Evolutionary conservation across 2,329 filamentous ascomycete genomes (phyloP).

Genomic region (Colletotrichum siamense): DNA sequence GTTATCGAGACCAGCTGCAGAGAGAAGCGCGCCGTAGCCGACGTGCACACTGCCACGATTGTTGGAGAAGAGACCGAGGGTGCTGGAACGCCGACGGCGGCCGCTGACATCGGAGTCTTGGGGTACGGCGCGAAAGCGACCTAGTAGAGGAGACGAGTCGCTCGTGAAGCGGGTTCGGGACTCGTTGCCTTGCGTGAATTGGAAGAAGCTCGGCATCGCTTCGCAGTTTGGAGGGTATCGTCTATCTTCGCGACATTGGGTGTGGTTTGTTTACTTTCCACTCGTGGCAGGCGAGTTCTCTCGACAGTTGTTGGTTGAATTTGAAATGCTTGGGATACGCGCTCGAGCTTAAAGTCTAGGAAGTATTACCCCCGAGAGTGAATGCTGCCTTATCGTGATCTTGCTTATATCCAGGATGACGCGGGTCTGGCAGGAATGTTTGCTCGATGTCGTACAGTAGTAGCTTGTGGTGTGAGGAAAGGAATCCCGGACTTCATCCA

Average conservation of each 20-base stretch:
- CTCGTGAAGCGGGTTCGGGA: slow-evolving; percentile 54
- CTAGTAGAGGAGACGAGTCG: slow-evolving; percentile 66
- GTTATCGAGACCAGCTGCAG: slow-evolving; percentile 43
- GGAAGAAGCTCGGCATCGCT: slow-evolving; percentile 69
- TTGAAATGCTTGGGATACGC: background rate
- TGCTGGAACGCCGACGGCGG: slow-evolving; percentile 34
- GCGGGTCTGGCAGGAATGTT: slow-evolving; percentile 7
- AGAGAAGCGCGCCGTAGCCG: slow-evolving; percentile 59
- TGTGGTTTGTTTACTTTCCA: slow-evolving; percentile 9
- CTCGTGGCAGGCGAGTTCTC: background rate
- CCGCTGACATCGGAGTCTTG: slow-evolving; percentile 37
- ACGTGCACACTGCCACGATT: slow-evolving; percentile 60
- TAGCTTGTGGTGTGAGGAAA: background rate
- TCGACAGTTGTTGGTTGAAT: background rate
- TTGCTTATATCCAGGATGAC: background rate
- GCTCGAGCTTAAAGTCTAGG: background rate
- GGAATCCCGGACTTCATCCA: slow-evolving; percentile 7
- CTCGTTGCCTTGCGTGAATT: slow-evolving; percentile 70
- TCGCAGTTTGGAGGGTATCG: background rate
- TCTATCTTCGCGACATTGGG: slow-evolving; percentile 11
- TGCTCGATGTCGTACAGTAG: background rate
- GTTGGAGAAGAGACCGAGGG: slow-evolving; percentile 29
- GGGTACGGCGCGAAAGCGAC: slow-evolving; percentile 69
- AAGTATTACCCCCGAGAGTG: background rate
- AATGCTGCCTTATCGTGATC: background rate